These are phyloP conservation scores for Circinella umbellata DNA, from an alignment of 371 early-diverging fungal species.

Conservation along the genomic window DNA sequence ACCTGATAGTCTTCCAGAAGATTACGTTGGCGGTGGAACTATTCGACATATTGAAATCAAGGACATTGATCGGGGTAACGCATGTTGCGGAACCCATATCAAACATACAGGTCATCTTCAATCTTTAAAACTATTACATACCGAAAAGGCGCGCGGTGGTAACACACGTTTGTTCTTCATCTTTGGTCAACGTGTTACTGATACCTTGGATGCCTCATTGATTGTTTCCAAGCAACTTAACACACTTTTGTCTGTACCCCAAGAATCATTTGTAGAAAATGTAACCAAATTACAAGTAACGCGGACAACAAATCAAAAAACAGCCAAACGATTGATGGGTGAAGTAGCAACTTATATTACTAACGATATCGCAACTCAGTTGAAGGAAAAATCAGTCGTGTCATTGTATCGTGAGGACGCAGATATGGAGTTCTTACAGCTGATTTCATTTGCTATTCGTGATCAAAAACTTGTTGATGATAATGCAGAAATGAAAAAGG, in stretches of 20 bases:
- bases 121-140: slow-evolving; percentile 63
- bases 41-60: slow-evolving; percentile 66
- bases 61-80: slow-evolving; percentile 60
- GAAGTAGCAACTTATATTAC: slow-evolving; percentile 56
- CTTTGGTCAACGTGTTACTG: slow-evolving; percentile 67
- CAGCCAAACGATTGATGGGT: slow-evolving; percentile 49
- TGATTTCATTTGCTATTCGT: slow-evolving; percentile 38
- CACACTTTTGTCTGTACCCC: slow-evolving; percentile 60
- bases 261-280: slow-evolving; percentile 64
- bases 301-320: slow-evolving; percentile 41
- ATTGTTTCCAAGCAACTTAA: slow-evolving; percentile 54
- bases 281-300: slow-evolving; percentile 52
- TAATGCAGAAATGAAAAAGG: slow-evolving; percentile 12
- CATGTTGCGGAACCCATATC: slow-evolving; percentile 88
- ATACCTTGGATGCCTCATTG: slow-evolving; percentile 50
- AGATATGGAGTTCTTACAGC: slow-evolving; percentile 61
- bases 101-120: slow-evolving; percentile 64
- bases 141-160: slow-evolving; percentile 73
- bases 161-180: slow-evolving; percentile 73
- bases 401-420: slow-evolving; percentile 63
- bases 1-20: slow-evolving; percentile 63
- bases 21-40: slow-evolving; percentile 67
- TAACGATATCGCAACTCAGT: slow-evolving; percentile 34
- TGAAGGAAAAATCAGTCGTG: slow-evolving; percentile 34
- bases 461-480: slow-evolving; percentile 40